Conservation (phyloP, 2,329 filamentous ascomycete genomes). For the Pseudogymnoascus sp. region DNA sequence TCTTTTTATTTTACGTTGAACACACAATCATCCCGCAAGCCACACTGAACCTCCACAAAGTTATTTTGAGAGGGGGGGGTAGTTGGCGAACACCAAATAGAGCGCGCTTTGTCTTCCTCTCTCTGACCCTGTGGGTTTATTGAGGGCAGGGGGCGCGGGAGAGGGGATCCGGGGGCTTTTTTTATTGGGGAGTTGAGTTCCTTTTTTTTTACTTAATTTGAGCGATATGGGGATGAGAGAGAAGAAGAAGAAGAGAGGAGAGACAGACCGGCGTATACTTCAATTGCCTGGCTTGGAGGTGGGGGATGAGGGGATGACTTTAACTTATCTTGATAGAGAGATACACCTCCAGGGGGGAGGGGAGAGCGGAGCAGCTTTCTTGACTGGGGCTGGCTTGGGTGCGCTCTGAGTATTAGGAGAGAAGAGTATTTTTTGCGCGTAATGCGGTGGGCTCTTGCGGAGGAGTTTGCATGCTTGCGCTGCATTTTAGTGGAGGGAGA, state of each 20-base stretch:
- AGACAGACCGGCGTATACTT: background rate
- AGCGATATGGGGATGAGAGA: background rate
- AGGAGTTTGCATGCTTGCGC: background rate
- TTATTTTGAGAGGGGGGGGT: background rate
- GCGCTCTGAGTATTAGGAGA: background rate
- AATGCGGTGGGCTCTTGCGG: background rate
- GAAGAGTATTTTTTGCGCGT: background rate
- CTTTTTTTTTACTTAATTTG: constrained; percentile 3
- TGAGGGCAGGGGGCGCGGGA: background rate
- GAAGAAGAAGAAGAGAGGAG: too few relatives aligned
- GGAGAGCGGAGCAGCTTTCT: background rate
- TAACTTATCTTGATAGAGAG: background rate
- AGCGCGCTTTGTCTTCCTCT: background rate
- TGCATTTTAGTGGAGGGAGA: background rate
- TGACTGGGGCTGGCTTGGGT: background rate
- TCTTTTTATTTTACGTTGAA: background rate
- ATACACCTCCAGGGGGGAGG: background rate
- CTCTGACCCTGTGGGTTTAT: background rate
- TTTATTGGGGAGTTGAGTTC: background rate
- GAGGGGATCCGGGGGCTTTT: background rate
- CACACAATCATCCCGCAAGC: background rate
- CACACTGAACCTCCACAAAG: background rate
- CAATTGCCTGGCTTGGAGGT: background rate
- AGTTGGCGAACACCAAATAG: background rate
- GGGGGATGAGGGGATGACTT: background rate